Evolutionary conservation across 164 flowering plant species (phyloP).

Genomic region (Vitis cinerea): DNA sequence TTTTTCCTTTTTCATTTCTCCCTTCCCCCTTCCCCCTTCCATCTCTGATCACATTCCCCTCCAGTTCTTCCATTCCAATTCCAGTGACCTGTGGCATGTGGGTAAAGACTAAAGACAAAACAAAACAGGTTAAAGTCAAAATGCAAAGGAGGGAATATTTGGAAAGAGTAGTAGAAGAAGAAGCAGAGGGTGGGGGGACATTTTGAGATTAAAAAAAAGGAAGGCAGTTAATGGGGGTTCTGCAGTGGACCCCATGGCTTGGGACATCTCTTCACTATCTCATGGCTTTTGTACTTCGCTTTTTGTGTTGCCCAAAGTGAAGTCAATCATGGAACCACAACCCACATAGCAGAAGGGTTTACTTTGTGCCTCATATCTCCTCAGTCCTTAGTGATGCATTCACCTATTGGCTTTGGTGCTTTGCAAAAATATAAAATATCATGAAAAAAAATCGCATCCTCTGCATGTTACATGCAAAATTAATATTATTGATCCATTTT

Average conservation of each 20-base stretch:
- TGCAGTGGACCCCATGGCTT: no score
- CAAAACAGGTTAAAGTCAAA: slow-evolving; percentile 1
- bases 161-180: slow-evolving; percentile 7
- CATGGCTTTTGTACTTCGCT: slow-evolving; percentile 7
- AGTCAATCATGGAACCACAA: slow-evolving; percentile 12
- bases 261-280: background rate
- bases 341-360: slow-evolving; percentile 16
- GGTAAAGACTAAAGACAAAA: background rate
- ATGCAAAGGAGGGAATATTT: slow-evolving; percentile 1
- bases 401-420: background rate
- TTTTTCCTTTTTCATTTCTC: background rate
- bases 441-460: no score
- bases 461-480: no score
- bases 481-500: no score
- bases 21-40: background rate
- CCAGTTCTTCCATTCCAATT: slow-evolving; percentile 24
- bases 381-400: background rate
- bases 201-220: no score
- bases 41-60: slow-evolving; percentile 22
- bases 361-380: background rate
- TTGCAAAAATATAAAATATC: background rate
- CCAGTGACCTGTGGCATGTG: background rate
- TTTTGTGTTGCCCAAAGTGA: slow-evolving; percentile 17
- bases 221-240: no score
- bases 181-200: no score